A percentile compares a stretch with the other conserved stretches of the same genome.
Conservation (phyloP, 2,329 filamentous ascomycete species). For the Fusarium vanettenii region DNA sequence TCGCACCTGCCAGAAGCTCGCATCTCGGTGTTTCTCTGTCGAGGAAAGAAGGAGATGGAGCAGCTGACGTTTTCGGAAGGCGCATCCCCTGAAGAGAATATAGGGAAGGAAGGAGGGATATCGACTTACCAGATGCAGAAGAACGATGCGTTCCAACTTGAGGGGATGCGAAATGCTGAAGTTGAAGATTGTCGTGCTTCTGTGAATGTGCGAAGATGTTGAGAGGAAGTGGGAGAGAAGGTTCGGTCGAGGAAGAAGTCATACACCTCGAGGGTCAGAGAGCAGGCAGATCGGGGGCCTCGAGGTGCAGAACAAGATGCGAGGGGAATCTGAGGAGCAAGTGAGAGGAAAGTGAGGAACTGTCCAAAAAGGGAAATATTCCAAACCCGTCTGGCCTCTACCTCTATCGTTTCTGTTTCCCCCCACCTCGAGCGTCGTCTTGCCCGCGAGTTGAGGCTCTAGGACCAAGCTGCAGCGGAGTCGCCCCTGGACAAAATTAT, state of each 20-base stretch:
- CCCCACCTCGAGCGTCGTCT: neutral
- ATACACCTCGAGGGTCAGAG: neutral
- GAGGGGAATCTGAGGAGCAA: neutral
- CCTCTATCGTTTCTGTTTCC: neutral
- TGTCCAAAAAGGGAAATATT: neutral
- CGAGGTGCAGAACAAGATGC: neutral
- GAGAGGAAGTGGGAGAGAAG: neutral
- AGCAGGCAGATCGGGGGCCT: neutral
- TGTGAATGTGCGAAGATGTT: neutral
- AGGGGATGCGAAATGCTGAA: slow-evolving; percentile 8
- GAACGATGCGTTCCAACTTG: slow-evolving; percentile 13
- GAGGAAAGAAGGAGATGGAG: neutral
- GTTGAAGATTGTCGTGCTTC: slow-evolving; percentile 8
- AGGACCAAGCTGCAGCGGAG: neutral
- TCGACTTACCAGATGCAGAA: slow-evolving; percentile 3
- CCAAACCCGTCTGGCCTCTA: neutral
- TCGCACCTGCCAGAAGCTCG: neutral
- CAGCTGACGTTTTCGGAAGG: neutral
- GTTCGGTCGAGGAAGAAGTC: neutral
- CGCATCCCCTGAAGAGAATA: neutral
- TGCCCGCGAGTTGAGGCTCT: neutral
- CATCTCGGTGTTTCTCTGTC: neutral
- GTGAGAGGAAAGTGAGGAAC: slow-evolving; percentile 3
- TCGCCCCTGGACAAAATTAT: neutral
- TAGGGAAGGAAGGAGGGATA: neutral